Evolutionary conservation across 306 rosid genomes (phyloP), one percentile per base, ranked within the genome.

Genomic region (Sophora flavescens): DNA sequence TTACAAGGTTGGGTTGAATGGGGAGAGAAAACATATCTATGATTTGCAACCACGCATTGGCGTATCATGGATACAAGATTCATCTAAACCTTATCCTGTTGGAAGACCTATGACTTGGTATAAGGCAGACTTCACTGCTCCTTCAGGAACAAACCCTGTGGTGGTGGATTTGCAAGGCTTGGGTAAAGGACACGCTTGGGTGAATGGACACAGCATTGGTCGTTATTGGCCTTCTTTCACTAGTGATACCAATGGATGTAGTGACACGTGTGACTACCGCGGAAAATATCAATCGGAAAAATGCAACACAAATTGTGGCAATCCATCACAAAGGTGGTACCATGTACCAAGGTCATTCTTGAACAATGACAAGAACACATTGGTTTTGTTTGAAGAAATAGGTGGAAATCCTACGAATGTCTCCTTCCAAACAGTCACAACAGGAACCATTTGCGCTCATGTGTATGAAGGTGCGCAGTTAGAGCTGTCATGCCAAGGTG

Each of bases 171-270:
- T 79, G 61, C 33, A 39, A 47, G 78, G 83, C 11, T 15, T 72
- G 68, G 78, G 57, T 51, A 51, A 51, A 14, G 83, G 83, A 6
- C 78, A 79, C 10, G 83, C 78, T 11, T 79, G 78, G 57, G 57
- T 51, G 22, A 79, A 79, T 50, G 83, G 83, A 6, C 15, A 41
- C 2, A 71, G 74, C 32, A 71, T 79, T 16, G 78, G 83, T 5
- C 64, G 83, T 18, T 71, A 51, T 38, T 72, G 78, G 78, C 61
- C 83, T 28, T 15, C 60, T 11, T 16, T 2, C 3, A 4, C 26
- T 10, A 51, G 68, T 16, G 8, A 13, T 4, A 13, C 22, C 16
- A 3, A 12, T 30, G 78, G 83, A 5, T 79, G 73, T 5, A 22
- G 56, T 45, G 62, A 59, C 17, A 17, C 68, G 2, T 77, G 76